Evolutionary conservation across 495 filamentous ascomycete genomes (phyloP), one percentile per base, ranked within the genome.

Genomic region (Daldinia vernicosa): DNA sequence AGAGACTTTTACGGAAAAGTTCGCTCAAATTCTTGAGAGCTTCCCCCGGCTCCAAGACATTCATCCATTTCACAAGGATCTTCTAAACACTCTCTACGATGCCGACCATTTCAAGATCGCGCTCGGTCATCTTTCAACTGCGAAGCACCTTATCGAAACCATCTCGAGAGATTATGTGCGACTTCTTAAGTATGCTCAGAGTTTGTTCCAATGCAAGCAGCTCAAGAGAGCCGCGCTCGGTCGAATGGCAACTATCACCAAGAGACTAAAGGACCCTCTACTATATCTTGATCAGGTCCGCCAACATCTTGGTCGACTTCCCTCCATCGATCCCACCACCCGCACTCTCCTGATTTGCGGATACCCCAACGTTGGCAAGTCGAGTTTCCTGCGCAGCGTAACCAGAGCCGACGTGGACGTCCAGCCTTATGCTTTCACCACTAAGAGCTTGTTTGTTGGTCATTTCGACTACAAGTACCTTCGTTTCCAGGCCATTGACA

Each of bases 401-500:
- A 96, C 93, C 30, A 87, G 96, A 72, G 96, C 95, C 63, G 96
- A 99, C 85, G 95, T 97, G 63, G 95, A 98, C 76, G 92, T 98
- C 37, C 95, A 98, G 84, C 94, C 95, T 9, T 99, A 98, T 78
- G 96, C 95, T 56, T 99, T 99, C 86, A 98, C 96, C 24, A 99
- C 95, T 14, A 99, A 98, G 85, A 93, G 90, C 74, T 85, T 99
- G 76, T 98, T 98, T 75, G 96, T 98, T 19, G 95, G 95, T 50
- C 95, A 99, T 79, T 97, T 98, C 75, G 95, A 99, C 84, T 99
- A 98, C 86, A 97, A 97, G 79, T 98, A 97, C 82, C 86, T 97
- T 52, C 90, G 94, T 53, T 97, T 97, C 84, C 72, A 95, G 92
- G 80, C 93, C 87, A 87, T 97, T 87, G 70, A 86, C 72, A 87